These are phyloP conservation scores for Neofusicoccum ribis DNA, from an alignment of 2,329 filamentous ascomycete genomes.

Conservation along the genomic window DNA sequence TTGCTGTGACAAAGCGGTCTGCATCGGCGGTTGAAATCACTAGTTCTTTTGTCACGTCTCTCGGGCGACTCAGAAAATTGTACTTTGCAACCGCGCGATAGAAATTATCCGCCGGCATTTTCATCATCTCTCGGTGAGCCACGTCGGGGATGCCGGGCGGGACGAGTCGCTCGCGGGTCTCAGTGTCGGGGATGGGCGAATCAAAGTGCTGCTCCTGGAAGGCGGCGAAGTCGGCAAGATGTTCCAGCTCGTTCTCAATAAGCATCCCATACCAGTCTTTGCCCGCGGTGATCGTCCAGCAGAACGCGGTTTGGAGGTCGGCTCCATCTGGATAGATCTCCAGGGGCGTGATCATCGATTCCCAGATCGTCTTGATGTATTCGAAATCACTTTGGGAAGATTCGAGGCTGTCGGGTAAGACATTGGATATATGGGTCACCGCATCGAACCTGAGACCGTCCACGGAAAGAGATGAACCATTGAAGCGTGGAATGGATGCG, in stretches of 20 bases:
- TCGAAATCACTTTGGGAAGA: neutral
- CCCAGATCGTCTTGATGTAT: neutral
- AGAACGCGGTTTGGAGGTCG: slow-evolving; percentile 5
- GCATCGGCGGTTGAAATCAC: neutral
- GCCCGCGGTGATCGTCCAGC: slow-evolving; percentile 22
- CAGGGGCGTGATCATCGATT: neutral
- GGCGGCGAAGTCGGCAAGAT: slow-evolving; percentile 19
- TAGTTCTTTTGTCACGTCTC: neutral
- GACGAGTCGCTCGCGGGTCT: neutral
- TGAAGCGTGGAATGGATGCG: neutral
- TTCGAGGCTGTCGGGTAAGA: neutral
- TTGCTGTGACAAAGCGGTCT: slow-evolving; percentile 1
- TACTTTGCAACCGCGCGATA: neutral
- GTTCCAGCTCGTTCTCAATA: slow-evolving; percentile 6
- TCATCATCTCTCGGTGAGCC: neutral
- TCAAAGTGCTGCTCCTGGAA: neutral
- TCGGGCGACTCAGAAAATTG: neutral
- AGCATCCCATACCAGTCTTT: slow-evolving; percentile 23
- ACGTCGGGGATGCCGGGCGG: neutral
- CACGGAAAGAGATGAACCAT: neutral
- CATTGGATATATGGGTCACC: neutral
- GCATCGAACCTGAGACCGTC: neutral
- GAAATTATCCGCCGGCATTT: neutral
- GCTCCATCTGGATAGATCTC: neutral
- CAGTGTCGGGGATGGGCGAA: neutral